phyloP scores from a whole-genome alignment of 2,329 filamentous ascomycete genomes.

The Colletotrichum sp. region DNA sequence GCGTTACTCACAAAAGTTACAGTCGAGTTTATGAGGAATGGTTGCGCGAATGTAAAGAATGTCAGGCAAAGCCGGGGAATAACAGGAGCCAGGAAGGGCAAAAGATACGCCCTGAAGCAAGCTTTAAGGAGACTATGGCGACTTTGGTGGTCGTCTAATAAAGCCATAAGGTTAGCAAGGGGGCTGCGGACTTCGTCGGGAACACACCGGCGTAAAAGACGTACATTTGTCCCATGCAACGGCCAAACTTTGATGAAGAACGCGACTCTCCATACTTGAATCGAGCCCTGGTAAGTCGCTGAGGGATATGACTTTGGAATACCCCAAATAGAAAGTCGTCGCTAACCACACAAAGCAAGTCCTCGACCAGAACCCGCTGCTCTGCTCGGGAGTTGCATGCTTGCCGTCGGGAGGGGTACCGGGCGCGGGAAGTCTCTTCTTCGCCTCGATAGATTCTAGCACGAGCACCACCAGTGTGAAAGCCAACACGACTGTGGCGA shows the following conservation, averaged over 20 bases:
- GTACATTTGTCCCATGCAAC: slow-evolving; percentile 23
- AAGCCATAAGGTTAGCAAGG: no score
- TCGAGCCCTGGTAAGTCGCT: background rate
- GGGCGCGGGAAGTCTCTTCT: background rate
- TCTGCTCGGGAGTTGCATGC: background rate
- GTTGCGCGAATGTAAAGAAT: slow-evolving; percentile 33
- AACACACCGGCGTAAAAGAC: background rate
- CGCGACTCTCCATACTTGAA: background rate
- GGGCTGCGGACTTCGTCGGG: no score
- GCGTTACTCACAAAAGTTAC: slow-evolving; percentile 24
- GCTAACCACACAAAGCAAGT: slow-evolving; percentile 11
- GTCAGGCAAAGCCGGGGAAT: slow-evolving; percentile 30
- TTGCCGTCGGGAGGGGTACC: background rate
- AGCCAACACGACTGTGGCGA: background rate
- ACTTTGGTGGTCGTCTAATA: slow-evolving; percentile 20
- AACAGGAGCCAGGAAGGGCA: slow-evolving; percentile 23
- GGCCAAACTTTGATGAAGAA: background rate
- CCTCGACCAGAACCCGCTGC: slow-evolving; percentile 1
- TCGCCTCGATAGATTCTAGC: background rate
- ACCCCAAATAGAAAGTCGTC: background rate
- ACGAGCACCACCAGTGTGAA: background rate
- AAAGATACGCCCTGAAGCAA: slow-evolving; percentile 20
- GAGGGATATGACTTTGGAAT: background rate
- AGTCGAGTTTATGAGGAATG: slow-evolving; percentile 31
- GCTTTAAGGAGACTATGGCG: slow-evolving; percentile 19